These are phyloP conservation scores for Tetraselmis chui DNA, from an alignment of 139 green algal species.

Conservation along the genomic window DNA sequence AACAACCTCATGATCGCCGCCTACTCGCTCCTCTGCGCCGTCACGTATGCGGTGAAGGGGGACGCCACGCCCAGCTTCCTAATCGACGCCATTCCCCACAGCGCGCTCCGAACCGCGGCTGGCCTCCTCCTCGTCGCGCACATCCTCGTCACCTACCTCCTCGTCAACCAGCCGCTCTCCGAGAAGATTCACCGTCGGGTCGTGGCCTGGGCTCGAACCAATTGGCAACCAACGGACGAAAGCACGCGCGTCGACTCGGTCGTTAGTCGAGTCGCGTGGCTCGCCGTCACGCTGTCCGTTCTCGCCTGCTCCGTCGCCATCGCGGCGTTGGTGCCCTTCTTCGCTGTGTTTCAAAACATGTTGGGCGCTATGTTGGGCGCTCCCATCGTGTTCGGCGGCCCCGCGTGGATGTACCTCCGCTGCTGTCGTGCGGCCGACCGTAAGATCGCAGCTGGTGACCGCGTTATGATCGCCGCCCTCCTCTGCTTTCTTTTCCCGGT, in stretches of 20 bases:
- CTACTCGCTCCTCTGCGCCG: background rate
- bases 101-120: background rate
- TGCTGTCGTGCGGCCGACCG: background rate
- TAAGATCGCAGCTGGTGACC: background rate
- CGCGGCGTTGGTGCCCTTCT: background rate
- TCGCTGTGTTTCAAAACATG: background rate
- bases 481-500: background rate
- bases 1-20: background rate
- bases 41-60: background rate
- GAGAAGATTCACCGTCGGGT: background rate
- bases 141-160: background rate
- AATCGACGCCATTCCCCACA: background rate
- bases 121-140: background rate
- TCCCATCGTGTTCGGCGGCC: background rate
- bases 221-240: too few species aligned
- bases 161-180: background rate
- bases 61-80: background rate
- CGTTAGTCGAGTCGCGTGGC: background rate
- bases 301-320: background rate
- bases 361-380: background rate
- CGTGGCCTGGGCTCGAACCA: background rate
- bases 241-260: background rate
- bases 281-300: background rate
- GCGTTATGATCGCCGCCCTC: background rate
- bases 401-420: background rate